phyloP scores from a whole-genome alignment of 495 filamentous ascomycete species.

The Penicillium crystallinum region DNA sequence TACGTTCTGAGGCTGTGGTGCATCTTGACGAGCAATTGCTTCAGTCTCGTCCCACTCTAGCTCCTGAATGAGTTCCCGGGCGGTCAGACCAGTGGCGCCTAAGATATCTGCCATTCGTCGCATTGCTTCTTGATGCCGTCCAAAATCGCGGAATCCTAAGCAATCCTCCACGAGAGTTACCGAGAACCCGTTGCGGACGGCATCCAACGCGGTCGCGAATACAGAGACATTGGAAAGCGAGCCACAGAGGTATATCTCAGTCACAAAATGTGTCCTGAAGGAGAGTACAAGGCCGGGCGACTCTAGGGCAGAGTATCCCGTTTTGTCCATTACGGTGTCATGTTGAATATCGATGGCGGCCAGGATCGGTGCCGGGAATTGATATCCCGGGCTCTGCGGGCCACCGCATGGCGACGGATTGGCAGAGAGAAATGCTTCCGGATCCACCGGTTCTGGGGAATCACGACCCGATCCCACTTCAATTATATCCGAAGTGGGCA shows the following conservation, averaged over 20 bases:
- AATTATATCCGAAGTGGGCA: conserved; percentile 15
- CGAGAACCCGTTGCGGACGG: conserved; percentile 76
- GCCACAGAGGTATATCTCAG: conserved; percentile 88
- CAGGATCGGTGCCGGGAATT: conserved; percentile 58
- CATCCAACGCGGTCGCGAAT: conserved; percentile 89
- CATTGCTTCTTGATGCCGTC: conserved; percentile 70
- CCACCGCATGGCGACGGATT: conserved; percentile 53
- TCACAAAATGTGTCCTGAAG: conserved; percentile 73
- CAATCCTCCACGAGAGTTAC: conserved; percentile 88
- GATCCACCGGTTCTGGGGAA: conserved; percentile 33
- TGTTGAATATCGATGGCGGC: conserved; percentile 48
- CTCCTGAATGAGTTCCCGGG: conserved; percentile 53
- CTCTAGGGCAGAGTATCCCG: conserved; percentile 84
- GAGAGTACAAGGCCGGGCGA: conserved; percentile 63
- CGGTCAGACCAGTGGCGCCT: conserved; percentile 60
- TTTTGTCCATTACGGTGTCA: conserved; percentile 72
- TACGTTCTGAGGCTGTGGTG: conserved; percentile 13
- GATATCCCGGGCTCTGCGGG: conserved; percentile 57
- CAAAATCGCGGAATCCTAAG: conserved; percentile 70
- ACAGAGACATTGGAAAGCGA: conserved; percentile 84
- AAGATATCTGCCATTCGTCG: conserved; percentile 70
- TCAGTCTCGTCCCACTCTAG: conserved; percentile 45
- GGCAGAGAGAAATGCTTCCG: conserved; percentile 60
- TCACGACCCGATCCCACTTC: conserved; percentile 21
- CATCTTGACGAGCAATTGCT: conserved; percentile 29